Evolutionary conservation across 805 yeast genomes (phyloP).

Genomic region (Sugiyamaella americana): DNA sequence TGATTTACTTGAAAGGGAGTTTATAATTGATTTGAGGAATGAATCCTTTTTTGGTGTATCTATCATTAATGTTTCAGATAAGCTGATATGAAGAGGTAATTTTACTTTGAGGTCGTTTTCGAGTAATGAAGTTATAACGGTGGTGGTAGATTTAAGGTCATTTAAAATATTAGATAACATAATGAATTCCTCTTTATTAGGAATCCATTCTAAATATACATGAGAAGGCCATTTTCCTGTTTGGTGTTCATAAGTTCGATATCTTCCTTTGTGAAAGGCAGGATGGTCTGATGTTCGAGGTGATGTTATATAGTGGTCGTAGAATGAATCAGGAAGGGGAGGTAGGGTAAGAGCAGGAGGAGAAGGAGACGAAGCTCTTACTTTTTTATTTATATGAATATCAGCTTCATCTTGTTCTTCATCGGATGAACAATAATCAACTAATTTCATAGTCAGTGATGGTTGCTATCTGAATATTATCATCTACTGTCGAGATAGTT

Average conservation of each 20-base stretch:
- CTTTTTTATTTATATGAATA: too few species aligned
- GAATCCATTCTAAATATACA: conserved; percentile 26
- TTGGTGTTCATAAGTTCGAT: conserved; percentile 18
- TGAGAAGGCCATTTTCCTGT: conserved; percentile 27
- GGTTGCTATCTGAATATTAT: too few species aligned
- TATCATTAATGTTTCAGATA: conserved; percentile 27
- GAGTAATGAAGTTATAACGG: conserved; percentile 13
- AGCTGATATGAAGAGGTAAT: conserved; percentile 25
- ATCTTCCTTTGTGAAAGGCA: conserved; percentile 19
- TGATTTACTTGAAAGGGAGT: not conserved
- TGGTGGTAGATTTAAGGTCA: not conserved
- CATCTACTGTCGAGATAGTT: too few species aligned
- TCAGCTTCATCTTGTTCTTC: too few species aligned
- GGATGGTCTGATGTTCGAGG: conserved; percentile 16
- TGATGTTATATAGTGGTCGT: conserved; percentile 17
- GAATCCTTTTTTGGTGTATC: conserved; percentile 8
- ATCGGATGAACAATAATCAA: too few species aligned
- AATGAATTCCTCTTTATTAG: conserved; percentile 8
- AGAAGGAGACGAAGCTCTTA: too few species aligned
- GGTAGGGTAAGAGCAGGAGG: too few species aligned
- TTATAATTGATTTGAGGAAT: not conserved
- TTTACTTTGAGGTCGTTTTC: conserved; percentile 20
- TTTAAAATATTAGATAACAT: conserved; percentile 2
- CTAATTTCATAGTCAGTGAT: too few species aligned
- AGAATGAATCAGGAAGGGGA: conserved; percentile 21